Base-by-base conservation (phyloP, 805 yeast genomes). In the Limtongozyma cylindracea region DNA sequence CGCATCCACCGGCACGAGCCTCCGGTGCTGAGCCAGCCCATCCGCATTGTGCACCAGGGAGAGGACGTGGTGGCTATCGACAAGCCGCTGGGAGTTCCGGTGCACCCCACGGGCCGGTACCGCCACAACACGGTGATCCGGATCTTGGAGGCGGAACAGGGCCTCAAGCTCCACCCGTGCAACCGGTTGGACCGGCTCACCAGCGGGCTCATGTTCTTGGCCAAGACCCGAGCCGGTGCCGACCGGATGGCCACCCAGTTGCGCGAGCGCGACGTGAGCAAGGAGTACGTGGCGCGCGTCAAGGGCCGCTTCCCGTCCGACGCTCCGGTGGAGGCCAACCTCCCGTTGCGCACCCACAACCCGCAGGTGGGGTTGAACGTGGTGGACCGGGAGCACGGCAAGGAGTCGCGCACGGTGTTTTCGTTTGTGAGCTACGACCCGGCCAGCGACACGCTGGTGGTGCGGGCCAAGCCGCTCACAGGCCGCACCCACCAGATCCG, bases 401-500 rank as follows among this genome's bases (percentile, higher is more conserved):
- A 74, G 34, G 66, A 62, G 10, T 82, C 95, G 5, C 57, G 43
- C 23, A 88, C 98, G 0, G 40, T 49, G 9, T 88, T 84, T 43
- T 47, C 41, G 25, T 52, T 74, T 21, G 45, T 73, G 0, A 56
- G 73, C n/a, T 74, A 56, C 35, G 77, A 82, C 43, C 38, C 44
- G 4, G 35, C 22, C 7, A 61, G 72, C 1, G 37, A 54, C 19
- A 54, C 66, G 6, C 63, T 77, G 24, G 54, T 88, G 13, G 93
- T 88, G 3, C 53, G 64, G 27, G 84, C 96, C 43, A 58, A 52
- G 30, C 98, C 98, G 2, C 46, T 59, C 10, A 84, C 98, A 0
- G 98, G 98, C 0, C 55, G 98, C 37, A 78, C 95, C 0, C 98
- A 84, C 41, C 98, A 84, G 39, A 80, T 88, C 22, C 52, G 98